Conservation (phyloP, 192 early-diverging fungal genomes). For the Coemansia sp. region DNA sequence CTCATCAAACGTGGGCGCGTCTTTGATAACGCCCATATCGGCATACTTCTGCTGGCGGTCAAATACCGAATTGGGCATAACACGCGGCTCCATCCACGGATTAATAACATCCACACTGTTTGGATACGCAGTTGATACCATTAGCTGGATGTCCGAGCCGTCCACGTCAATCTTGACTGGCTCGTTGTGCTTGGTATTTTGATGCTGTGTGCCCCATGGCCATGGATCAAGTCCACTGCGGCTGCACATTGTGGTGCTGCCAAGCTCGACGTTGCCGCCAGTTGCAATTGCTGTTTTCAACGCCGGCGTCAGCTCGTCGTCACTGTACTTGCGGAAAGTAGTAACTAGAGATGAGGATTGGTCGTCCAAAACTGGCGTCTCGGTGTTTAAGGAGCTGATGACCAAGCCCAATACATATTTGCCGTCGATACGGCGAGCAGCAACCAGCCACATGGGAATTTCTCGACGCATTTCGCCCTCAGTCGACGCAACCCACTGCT, state of each 20-base stretch:
- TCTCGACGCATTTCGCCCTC: slow-evolving; percentile 27
- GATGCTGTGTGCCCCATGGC: slow-evolving; percentile 21
- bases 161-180: slow-evolving; percentile 10
- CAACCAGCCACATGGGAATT: slow-evolving; percentile 32
- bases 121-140: slow-evolving; percentile 15
- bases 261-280: slow-evolving; percentile 5
- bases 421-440: slow-evolving; percentile 18
- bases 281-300: slow-evolving; percentile 13
- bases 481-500: slow-evolving; percentile 22
- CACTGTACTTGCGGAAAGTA: slow-evolving; percentile 13
- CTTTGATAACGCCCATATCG: neutral
- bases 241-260: slow-evolving; percentile 9
- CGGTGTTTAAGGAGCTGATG: slow-evolving; percentile 18
- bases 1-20: slow-evolving; percentile 13
- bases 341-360: slow-evolving; percentile 1
- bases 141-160: slow-evolving; percentile 5
- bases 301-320: neutral
- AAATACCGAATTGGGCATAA: slow-evolving; percentile 19
- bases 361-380: neutral
- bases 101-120: slow-evolving; percentile 8
- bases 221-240: slow-evolving; percentile 29
- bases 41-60: slow-evolving; percentile 21
- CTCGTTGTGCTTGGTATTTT: neutral
- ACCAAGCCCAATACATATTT: slow-evolving; percentile 28
- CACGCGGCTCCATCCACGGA: slow-evolving; percentile 34